A percentile compares a stretch with the other conserved stretches of the same genome.
Evolutionary conservation across 768 basidiomycete species (phyloP).

Genomic region (Boletales sp.): DNA sequence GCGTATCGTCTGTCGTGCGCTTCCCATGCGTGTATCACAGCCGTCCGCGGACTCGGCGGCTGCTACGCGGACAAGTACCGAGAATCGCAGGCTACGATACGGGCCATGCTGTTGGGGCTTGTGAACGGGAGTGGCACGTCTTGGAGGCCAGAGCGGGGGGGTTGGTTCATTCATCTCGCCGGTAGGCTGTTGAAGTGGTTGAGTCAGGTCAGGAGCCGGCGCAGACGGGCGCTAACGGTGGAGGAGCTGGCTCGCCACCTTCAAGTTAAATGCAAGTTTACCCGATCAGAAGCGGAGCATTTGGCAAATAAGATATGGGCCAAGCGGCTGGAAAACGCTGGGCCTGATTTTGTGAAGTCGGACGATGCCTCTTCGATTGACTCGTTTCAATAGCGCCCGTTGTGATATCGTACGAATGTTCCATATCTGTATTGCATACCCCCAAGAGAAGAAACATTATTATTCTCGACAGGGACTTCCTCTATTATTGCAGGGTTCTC

Average conservation of each 20-base stretch:
- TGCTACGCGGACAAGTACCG: conserved; percentile 28
- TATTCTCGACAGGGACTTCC: background rate
- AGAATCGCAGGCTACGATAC: conserved; percentile 28
- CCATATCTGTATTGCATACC: conserved; percentile 8
- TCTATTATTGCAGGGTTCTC: background rate
- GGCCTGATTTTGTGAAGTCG: conserved; percentile 23
- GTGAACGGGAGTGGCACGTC: conserved; percentile 10
- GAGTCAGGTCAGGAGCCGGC: conserved; percentile 9
- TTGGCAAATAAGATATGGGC: conserved; percentile 24
- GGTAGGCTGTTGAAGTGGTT: conserved; percentile 19
- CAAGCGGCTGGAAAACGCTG: conserved; percentile 15
- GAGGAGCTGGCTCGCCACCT: conserved; percentile 21
- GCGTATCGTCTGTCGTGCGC: conserved; percentile 18
- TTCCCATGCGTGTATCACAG: conserved; percentile 39
- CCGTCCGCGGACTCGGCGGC: conserved; percentile 25
- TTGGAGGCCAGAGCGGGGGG: conserved; percentile 20
- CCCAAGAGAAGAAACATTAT: background rate
- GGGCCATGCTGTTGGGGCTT: conserved; percentile 18
- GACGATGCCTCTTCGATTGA: conserved; percentile 12
- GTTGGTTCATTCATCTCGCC: conserved; percentile 25
- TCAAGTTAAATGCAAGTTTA: conserved; percentile 21
- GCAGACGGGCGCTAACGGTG: conserved; percentile 14
- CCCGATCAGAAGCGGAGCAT: conserved; percentile 17
- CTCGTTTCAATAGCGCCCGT: conserved; percentile 5
- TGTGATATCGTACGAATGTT: background rate